Evolutionary conservation across 2,329 filamentous ascomycete species (phyloP).

Genomic region (Fusarium sp.): DNA sequence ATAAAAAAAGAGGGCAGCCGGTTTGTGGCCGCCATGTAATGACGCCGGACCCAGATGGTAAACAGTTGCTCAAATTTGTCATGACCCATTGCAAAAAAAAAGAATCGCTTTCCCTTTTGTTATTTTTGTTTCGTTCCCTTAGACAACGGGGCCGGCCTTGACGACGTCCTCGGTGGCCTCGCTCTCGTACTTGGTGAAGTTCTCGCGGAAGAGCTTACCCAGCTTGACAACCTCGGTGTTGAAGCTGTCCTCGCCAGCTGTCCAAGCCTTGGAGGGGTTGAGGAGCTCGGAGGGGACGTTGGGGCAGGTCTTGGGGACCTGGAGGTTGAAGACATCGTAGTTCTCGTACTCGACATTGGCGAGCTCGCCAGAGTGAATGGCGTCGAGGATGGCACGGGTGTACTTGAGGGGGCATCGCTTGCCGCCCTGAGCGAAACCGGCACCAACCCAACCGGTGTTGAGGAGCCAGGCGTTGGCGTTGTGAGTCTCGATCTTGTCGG

Average conservation of each 20-base stretch:
- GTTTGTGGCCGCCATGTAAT: constrained; percentile 43
- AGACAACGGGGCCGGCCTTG: constrained; percentile 67
- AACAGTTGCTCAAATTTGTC: constrained; percentile 41
- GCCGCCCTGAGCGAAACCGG: constrained; percentile 88
- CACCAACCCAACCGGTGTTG: constrained; percentile 98
- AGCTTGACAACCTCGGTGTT: constrained; percentile 90
- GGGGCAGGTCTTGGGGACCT: constrained; percentile 91
- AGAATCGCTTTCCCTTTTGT: constrained; percentile 32
- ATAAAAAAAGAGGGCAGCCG: constrained; percentile 42
- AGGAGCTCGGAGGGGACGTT: constrained; percentile 91
- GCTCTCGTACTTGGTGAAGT: constrained; percentile 95
- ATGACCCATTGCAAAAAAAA: constrained; percentile 40
- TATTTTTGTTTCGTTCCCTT: constrained; percentile 29
- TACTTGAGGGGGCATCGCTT: constrained; percentile 99
- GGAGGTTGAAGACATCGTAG: constrained; percentile 96
- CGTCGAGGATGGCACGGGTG: constrained; percentile 96
- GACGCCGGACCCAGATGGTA: constrained; percentile 46
- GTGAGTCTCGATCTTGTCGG: constrained; percentile 96
- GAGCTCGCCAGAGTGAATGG: constrained; percentile 96
- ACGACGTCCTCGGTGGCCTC: constrained; percentile 85
- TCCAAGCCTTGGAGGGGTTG: constrained; percentile 96
- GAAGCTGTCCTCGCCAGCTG: constrained; percentile 83
- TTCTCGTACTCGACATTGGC: constrained; percentile 93
- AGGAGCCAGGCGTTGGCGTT: constrained; percentile 97
- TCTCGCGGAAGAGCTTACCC: constrained; percentile 89